Base-by-base conservation (phyloP, 305 asterid genomes). In the Fraxinus sp. region DNA sequence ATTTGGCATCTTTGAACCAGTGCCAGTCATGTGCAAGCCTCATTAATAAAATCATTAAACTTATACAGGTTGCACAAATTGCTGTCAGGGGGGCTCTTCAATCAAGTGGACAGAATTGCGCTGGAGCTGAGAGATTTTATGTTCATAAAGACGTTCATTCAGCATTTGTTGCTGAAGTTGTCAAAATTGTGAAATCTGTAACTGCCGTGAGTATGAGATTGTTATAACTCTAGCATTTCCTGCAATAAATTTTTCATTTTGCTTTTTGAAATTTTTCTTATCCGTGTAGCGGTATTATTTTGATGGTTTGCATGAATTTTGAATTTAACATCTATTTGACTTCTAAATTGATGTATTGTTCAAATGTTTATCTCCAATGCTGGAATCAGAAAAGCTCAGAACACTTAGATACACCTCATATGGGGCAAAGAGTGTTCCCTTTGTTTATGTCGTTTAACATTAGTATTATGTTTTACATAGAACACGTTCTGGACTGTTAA, bases 61-160 rank as follows among this genome's bases (percentile, higher is more conserved):
- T 83, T 80, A 85, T 85, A 66, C 87, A 96, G 99, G 98, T 96
- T 81, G 97, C 97, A 77, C 99, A 96, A 95, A 87, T 94, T 85
- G 99, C 99, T 88, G 99, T 87, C 79, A 92, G 98, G 90, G 99
- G 95, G 75, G 94, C 92, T 85, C 90, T 96, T 83, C 99, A 94
- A 86, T 94, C 99, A 86, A 94, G 99, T 43, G 97, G 99, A 75
- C 98, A 96, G 82, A 94, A 94, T 78, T 96, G 99, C 90, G 99
- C 98, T 79, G 97, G 98, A 68, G 98, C 99, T 83, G 99, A 96
- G 90, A 92, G 99, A 87, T 96, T 96, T 88, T 94, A 96, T 81
- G 97, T 94, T 86, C 99, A 96, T 84, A 94, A 92, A 90, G 95
- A 89, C 74, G 64, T 94, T 68, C 91, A 96, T 87, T 83, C 97